These are phyloP conservation scores for cucumber (Cucumis sativus) DNA, from an alignment of 306 rosid species.

Conservation along the genomic window Cucumber_9930_V3 NC_026660.2:29224501-29225000, in stretches of 20 bases:
- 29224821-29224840: background rate
- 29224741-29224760: background rate
- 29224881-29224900: background rate
- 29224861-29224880: background rate
- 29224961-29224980: background rate
- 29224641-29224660: background rate
- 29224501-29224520: background rate
- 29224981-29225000: background rate
- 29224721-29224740: background rate
- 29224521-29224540: background rate
- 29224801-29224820: background rate
- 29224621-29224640: background rate
- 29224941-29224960: background rate
- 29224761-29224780: background rate
- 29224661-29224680: background rate
- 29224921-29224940: background rate
- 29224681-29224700: background rate
- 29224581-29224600: background rate
- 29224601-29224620: background rate
- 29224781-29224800: background rate
- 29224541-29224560: background rate
- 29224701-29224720: background rate
- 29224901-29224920: background rate
- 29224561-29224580: background rate
- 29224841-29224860: background rate